Base-by-base conservation (phyloP, 805 yeast genomes). In the Clavispora fructus region DNA sequence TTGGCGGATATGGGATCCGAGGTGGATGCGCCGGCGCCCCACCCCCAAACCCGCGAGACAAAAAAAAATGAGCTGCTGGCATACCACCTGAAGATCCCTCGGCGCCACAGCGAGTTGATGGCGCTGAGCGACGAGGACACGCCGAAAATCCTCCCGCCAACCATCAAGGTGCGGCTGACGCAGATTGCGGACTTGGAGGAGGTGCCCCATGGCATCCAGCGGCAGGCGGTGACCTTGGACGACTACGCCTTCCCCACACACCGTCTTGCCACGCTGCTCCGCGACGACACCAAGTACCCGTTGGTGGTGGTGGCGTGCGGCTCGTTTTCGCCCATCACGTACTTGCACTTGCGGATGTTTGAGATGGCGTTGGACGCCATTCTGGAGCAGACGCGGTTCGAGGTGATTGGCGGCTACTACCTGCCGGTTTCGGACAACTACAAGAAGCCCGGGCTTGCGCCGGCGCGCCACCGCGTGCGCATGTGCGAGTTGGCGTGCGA, bases 401-500 rank as follows among this genome's bases (percentile, higher is more conserved):
- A 94, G 68, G 96, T 94, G 30, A 79, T 94, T 55, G 99, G 97
- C 27, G 99, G 99, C 1, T 94, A 83, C 69, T 94, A 88, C 67
- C 86, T 96, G 17, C 99, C 99, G 0, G 98, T 92, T 9, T 78
- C 86, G 42, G 97, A 92, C 61, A 89, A 90, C 64, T 94, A 94
- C 71, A 82, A 83, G 61, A 94, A 94, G 66, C 89, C 88, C 38
- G 99, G 99, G 0, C 72, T 94, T 44, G 98, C 99, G 0, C 82
- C 87, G 0, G 75, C 97, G 0, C 76, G 75, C 51, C 97, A 94
- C 64, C 79, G 99, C 47, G 99, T 94, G 10, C 76, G 98, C 44
- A 94, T 94, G 99, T 90, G 99, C 67, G 99, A 94, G 64, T 74
- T 94, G 60, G 98, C 97, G 0, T 91, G 99, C 66, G 99, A 94